Base-by-base conservation (phyloP, 305 asterid genomes). In the Fraxinus latifolia region DNA sequence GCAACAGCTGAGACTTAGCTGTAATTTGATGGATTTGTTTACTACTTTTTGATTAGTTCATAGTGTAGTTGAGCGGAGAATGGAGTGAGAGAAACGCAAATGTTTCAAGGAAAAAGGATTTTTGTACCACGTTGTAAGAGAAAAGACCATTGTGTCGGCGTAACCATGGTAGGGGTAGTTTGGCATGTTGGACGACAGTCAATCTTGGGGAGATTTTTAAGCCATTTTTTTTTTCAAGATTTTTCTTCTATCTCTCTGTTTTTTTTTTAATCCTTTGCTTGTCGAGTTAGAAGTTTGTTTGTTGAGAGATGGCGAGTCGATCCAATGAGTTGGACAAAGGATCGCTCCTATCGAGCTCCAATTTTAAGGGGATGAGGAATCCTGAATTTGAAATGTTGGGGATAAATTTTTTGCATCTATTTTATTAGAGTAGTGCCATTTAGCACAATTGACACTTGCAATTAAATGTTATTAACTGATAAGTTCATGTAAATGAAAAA, bases 1-100 rank as follows among this genome's bases (percentile, higher is more conserved):
- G 85, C 87, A 84, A 33, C 74, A 88, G 89, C 87, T 33, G 88
- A 80, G 72, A 47, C 85, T 83, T 89, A 89, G 90, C 92, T 89
- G 93, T 83, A 78, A 79, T 55, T 44, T 79, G 85, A 80, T 78
- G 65, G 87, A 80, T 44, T 70, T 82, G 58, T 65, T 21, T 60
- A 60, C 70, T 60, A 21, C 23, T 25, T 12, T 21, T 27, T 3
- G 74, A 67, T 67, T 27, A 9, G 19, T 67, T 29, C 32, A 68
- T 25, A 29, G 60, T 11, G 34, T 77, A 44, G 58, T 33, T 39
- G 60, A 74, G 81, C 77, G 14, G 73, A 29, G 84, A 42, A 65
- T 82, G 81, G 81, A 82, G 81, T 77, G 84, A 82, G 31, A 82
- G 34, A 1, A 17, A 82, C 81, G 77, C 42, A 70, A 70, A 70